Conservation (phyloP, 1,284 basidiomycete genomes). For the Inonotus obliquus region DNA sequence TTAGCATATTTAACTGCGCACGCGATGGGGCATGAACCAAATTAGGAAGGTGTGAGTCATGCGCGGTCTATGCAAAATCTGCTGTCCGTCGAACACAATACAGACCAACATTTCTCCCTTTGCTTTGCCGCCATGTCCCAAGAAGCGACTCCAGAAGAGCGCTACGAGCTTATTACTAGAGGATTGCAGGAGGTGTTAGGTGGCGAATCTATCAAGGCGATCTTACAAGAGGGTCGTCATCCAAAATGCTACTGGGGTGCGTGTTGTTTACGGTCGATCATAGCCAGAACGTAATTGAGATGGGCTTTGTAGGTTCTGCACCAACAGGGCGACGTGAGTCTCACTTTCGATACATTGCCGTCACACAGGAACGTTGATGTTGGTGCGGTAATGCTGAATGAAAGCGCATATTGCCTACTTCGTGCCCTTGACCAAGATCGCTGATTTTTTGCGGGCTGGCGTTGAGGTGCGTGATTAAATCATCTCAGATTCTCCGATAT, state of each 20-base stretch:
- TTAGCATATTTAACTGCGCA: too few relatives aligned
- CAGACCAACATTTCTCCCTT: background rate
- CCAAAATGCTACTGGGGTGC: constrained; percentile 89
- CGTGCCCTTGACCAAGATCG: constrained; percentile 92
- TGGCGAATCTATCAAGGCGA: constrained; percentile 76
- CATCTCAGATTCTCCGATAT: background rate
- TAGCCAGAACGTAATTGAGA: too few relatives aligned
- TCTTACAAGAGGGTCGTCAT: constrained; percentile 73
- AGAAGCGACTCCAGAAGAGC: constrained; percentile 41
- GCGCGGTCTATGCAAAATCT: background rate
- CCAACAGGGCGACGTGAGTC: constrained; percentile 89
- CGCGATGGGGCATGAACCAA: background rate
- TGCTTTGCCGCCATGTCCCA: background rate
- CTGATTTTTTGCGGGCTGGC: constrained; percentile 91
- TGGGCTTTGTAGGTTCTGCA: constrained; percentile 73
- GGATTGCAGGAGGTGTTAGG: constrained; percentile 88
- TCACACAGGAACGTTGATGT: background rate
- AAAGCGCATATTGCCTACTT: constrained; percentile 97
- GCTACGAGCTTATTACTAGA: constrained; percentile 84
- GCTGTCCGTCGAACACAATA: background rate
- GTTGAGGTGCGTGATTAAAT: constrained; percentile 54
- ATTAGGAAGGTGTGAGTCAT: background rate
- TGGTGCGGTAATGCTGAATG: background rate
- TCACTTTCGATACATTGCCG: background rate
- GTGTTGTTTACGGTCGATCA: constrained; percentile 33